These are phyloP conservation scores for Ustilago trichophora DNA, from an alignment of 1,284 basidiomycete species.

Conservation along the genomic window DNA sequence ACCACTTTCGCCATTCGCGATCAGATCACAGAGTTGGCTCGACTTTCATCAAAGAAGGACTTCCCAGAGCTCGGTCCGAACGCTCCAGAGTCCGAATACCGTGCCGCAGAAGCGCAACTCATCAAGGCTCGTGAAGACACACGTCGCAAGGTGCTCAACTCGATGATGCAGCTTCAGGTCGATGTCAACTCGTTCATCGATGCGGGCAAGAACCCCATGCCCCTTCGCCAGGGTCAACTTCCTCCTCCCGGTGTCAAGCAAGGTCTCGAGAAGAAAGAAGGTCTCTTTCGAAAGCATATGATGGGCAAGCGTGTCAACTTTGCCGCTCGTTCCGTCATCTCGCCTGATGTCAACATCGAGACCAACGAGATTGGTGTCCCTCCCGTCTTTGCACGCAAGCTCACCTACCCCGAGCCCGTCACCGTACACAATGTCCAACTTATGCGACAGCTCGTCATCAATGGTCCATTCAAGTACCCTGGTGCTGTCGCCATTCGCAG, in stretches of 20 bases:
- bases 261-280: constrained; percentile 97
- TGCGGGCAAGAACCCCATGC: constrained; percentile 90
- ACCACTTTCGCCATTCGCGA: constrained; percentile 71
- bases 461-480: constrained; percentile 87
- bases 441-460: constrained; percentile 89
- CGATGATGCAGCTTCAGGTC: constrained; percentile 87
- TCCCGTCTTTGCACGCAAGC: constrained; percentile 93
- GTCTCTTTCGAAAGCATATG: constrained; percentile 98
- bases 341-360: constrained; percentile 99
- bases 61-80: constrained; percentile 54
- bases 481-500: constrained; percentile 94
- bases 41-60: constrained; percentile 73
- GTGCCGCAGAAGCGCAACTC: constrained; percentile 40
- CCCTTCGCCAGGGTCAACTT: constrained; percentile 85
- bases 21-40: constrained; percentile 75
- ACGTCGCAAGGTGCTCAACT: constrained; percentile 79
- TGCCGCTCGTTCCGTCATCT: constrained; percentile 98
- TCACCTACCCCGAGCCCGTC: constrained; percentile 97
- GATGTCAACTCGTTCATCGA: constrained; percentile 98
- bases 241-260: constrained; percentile 96
- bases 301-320: constrained; percentile 99
- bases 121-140: constrained; percentile 69
- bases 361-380: constrained; percentile 99
- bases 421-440: constrained; percentile 89
- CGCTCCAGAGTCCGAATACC: constrained; percentile 69